These are phyloP conservation scores for Paecilomyces sp. DNA, from an alignment of 2,329 filamentous ascomycete genomes.

Conservation along the genomic window DNA sequence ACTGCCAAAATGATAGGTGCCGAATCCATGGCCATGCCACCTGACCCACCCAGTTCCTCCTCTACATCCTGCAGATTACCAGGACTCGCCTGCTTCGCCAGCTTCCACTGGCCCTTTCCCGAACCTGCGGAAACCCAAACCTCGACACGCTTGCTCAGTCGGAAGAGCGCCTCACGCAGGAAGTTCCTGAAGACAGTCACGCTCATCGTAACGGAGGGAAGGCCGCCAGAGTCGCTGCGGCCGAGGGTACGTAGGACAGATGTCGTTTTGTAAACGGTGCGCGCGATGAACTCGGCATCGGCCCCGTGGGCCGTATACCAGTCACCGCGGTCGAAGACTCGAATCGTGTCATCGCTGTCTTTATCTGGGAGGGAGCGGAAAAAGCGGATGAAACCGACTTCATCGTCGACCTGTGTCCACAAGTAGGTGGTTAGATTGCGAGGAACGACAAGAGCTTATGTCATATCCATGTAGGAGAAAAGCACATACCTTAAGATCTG, in stretches of 20 bases:
- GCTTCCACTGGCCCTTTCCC: slow-evolving; percentile 79
- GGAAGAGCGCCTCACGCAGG: slow-evolving; percentile 86
- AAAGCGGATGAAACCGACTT: slow-evolving; percentile 92
- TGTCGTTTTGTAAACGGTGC: slow-evolving; percentile 91
- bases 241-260: slow-evolving; percentile 89
- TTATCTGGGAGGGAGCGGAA: slow-evolving; percentile 76
- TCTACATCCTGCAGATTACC: slow-evolving; percentile 96
- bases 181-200: slow-evolving; percentile 94
- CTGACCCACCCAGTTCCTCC: slow-evolving; percentile 70
- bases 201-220: slow-evolving; percentile 92
- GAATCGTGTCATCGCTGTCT: slow-evolving; percentile 59
- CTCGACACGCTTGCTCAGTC: slow-evolving; percentile 82
- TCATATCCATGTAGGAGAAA: neutral
- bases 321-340: slow-evolving; percentile 89
- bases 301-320: slow-evolving; percentile 68
- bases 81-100: slow-evolving; percentile 85
- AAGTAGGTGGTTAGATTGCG: neutral
- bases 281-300: slow-evolving; percentile 42
- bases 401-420: slow-evolving; percentile 74
- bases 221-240: slow-evolving; percentile 70
- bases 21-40: slow-evolving; percentile 61
- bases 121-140: slow-evolving; percentile 72
- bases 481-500: slow-evolving; percentile 58
- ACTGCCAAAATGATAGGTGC: slow-evolving; percentile 93
- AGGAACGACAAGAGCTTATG: neutral